Conservation (phyloP, 2,329 filamentous ascomycete species). For the Malbranchea zuffiana region DNA sequence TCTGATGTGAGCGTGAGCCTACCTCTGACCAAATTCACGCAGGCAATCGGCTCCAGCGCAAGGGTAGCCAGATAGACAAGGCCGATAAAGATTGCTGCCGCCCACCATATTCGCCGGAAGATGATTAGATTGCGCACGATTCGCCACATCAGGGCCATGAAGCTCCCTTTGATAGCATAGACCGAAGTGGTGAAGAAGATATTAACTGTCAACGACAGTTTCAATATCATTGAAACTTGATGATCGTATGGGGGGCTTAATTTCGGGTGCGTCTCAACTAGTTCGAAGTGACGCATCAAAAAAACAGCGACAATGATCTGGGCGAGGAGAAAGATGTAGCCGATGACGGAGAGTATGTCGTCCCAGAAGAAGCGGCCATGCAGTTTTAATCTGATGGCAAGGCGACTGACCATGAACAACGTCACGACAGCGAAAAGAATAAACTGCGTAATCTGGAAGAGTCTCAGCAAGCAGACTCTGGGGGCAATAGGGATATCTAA, state of each 20-base stretch:
- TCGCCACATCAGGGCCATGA: constrained; percentile 12
- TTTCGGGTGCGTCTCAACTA: not conserved
- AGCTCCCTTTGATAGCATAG: constrained; percentile 10
- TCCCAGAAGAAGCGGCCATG: constrained; percentile 12
- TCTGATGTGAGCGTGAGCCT: not conserved
- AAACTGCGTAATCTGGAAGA: too few species aligned
- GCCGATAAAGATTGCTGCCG: constrained; percentile 3
- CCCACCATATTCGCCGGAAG: constrained; percentile 8
- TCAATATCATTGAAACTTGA: not conserved
- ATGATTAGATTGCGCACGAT: constrained; percentile 5
- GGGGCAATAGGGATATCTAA: too few species aligned
- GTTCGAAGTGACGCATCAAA: too few species aligned
- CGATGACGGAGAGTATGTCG: constrained; percentile 8
- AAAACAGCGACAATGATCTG: constrained; percentile 5
- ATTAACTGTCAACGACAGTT: constrained; percentile 5
- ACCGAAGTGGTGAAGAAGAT: constrained; percentile 7
- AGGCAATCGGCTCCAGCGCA: constrained; percentile 7
- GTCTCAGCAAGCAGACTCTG: too few species aligned
- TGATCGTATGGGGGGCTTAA: not conserved
- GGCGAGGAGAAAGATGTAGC: constrained; percentile 9
- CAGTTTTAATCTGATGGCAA: constrained; percentile 8
- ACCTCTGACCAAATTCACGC: constrained; percentile 7
- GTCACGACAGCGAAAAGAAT: constrained; percentile 8
- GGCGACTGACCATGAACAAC: constrained; percentile 9
- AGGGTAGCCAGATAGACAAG: constrained; percentile 2